Evolutionary conservation across 2,329 filamentous ascomycete species (phyloP), one percentile per base, ranked within the genome.

Genomic region (Thielaviopsis ethacetica): DNA sequence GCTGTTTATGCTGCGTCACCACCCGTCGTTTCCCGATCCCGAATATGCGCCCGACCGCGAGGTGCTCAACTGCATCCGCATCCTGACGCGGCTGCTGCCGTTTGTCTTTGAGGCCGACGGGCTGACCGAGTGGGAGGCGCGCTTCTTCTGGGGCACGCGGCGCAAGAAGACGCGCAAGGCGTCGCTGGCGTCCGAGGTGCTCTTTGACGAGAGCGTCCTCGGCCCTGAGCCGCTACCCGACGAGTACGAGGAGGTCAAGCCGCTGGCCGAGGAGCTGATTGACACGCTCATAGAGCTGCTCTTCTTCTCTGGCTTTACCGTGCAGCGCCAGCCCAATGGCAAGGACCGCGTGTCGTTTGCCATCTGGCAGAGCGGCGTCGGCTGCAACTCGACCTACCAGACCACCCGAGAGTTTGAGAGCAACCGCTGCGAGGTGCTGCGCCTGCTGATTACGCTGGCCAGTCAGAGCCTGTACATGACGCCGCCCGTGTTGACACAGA

Each of bases 361-460:
- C 58, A 97, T 98, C 68, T 98, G 93, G 93, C 90, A 96, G 73
- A 97, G 88, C 67, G 93, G 93, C 54, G 91, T 98, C 30, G 93
- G 93, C 15, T 97, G 91, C 75, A 95, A 95, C 70, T 88, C 86
- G 17, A 82, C 90, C 5, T 83, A 94, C 65, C 85, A 85, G 10
- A 91, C 90, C 3, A 96, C 85, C 57, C 95, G 89, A 69, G 91
- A 97, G 66, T 85, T 88, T 61, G 93, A 98, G 73, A 94, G 80
- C 72, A 96, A 96, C 70, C 82, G 93, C 61, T 90, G 86, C 64
- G 93, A 98, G 71, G 85, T 96, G 30, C 71, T 97, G 65, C 82
- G 91, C 22, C 75, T 98, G 60, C 78, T 98, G 49, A 76, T 98
- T 63, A 90, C 90, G 0, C 72, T 98, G 62, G 83, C 88, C 13